Evolutionary conservation across 495 filamentous ascomycete genomes (phyloP).

Genomic region (Tetracladium setigerum): DNA sequence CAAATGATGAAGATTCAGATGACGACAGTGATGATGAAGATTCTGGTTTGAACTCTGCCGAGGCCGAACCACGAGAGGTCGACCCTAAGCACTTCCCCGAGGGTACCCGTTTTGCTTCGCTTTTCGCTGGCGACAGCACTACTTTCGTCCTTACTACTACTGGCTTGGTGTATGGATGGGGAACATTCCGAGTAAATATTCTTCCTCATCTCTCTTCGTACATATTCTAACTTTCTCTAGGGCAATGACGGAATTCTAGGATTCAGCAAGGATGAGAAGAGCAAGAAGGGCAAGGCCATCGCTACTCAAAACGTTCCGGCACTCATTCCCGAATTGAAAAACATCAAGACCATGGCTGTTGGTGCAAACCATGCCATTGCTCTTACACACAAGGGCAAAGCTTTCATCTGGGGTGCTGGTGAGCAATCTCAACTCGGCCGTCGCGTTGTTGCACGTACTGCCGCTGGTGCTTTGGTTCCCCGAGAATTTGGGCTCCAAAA

Average conservation of each 20-base stretch:
- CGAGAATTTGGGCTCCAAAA: conserved; percentile 59
- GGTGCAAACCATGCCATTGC: conserved; percentile 70
- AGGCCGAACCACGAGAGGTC: conserved; percentile 45
- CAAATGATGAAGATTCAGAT: conserved; percentile 36
- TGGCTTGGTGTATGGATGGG: conserved; percentile 65
- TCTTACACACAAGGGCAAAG: conserved; percentile 54
- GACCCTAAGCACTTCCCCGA: conserved; percentile 43
- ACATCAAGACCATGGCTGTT: conserved; percentile 50
- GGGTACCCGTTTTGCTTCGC: conserved; percentile 46
- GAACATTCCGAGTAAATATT: conserved; percentile 53
- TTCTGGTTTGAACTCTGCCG: conserved; percentile 47
- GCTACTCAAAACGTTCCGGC: conserved; percentile 31
- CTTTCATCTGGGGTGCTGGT: conserved; percentile 66
- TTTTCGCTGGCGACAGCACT: conserved; percentile 55
- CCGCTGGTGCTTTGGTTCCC: conserved; percentile 54
- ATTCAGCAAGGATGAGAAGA: conserved; percentile 32
- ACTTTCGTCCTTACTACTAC: conserved; percentile 57
- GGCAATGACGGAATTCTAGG: conserved; percentile 64
- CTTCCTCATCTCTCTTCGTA: background rate
- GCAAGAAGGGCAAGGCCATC: conserved; percentile 7
- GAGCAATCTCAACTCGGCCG: conserved; percentile 73
- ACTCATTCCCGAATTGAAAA: conserved; percentile 46
- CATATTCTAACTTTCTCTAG: conserved; percentile 25
- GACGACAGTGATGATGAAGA: conserved; percentile 39
- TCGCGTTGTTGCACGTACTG: conserved; percentile 53